Conservation (phyloP, 2,329 filamentous ascomycete genomes). For the Cordyceps cicadae region DNA sequence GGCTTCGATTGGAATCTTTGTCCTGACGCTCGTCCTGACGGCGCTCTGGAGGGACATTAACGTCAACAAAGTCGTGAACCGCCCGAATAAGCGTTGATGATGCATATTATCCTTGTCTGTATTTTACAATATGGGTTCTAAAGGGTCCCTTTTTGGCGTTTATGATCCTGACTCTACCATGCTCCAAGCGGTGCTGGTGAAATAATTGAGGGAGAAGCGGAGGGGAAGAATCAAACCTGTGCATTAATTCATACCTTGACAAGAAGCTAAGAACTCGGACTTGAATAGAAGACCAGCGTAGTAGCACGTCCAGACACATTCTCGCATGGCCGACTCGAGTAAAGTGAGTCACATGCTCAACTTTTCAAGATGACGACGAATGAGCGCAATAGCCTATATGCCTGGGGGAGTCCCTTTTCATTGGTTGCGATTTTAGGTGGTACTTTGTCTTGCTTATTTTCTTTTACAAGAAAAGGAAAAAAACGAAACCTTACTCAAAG, state of each 20-base stretch:
- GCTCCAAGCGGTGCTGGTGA: constrained; percentile 42
- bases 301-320: too few species aligned
- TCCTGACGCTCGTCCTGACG: constrained; percentile 24
- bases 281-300: neutral
- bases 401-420: too few species aligned
- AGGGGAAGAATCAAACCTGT: too few species aligned
- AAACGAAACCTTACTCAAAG: too few species aligned
- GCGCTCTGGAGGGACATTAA: constrained; percentile 44
- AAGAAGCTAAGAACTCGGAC: neutral
- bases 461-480: too few species aligned
- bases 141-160: neutral
- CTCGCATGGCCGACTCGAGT: too few species aligned
- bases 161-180: constrained; percentile 27
- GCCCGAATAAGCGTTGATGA: neutral
- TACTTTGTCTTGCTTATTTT: too few species aligned
- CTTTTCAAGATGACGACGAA: too few species aligned
- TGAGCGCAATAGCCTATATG: too few species aligned
- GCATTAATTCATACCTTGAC: neutral
- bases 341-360: too few species aligned
- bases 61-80: constrained; percentile 18
- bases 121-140: neutral
- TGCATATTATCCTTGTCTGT: neutral
- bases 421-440: too few species aligned
- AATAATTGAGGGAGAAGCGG: too few species aligned
- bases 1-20: constrained; percentile 36